Evolutionary conservation across 2,329 filamentous ascomycete genomes (phyloP), one percentile per base, ranked within the genome.

Genomic region (Verticillium longisporum): DNA sequence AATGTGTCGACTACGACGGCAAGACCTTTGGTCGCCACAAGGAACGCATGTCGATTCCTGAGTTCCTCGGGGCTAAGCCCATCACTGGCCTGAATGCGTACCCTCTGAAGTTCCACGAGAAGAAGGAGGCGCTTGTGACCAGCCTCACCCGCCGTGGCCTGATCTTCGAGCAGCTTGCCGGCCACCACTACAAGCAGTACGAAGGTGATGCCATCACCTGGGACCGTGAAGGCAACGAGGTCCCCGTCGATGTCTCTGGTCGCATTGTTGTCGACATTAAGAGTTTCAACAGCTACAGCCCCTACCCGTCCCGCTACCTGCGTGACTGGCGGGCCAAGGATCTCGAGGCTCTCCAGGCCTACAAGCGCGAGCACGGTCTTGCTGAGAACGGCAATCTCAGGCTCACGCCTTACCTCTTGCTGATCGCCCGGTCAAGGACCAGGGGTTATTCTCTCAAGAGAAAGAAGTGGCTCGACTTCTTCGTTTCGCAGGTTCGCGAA

Each of bases 381-480:
- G 62, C 57, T 7, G 60, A 61, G 11, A 63, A 62, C n/a, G 68
- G 71, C 50, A 63, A 66, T 15, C 65, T 70, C 36, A 67, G 65
- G 54, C 66, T 70, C 60, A 69, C 71, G 1, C 70, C 72, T 0
- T 74, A 71, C 64, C 70, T 74, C 61, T 68, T 71, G 57, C 70
- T 75, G 68, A 66, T 71, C 56, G 68, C 66, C 53, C 71, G 68
- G 3, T 69, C 63, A 9, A 66, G 70, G 33, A 74, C 70, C 3
- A 75, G 78, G 13, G 82, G 82, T 0, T 85, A 83, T 64, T 73
- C 75, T 0, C 74, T 82, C 45, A 79, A 77, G 67, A 74, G 75
- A 59, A 80, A 79, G 68, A 73, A 74, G 61, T 82, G 77, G 78
- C 74, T 79, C 62, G 78, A 80, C 61, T 81, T 82, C 63, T 80